phyloP scores from a whole-genome alignment of 1,284 basidiomycete species.

The Naganishia albida region DNA sequence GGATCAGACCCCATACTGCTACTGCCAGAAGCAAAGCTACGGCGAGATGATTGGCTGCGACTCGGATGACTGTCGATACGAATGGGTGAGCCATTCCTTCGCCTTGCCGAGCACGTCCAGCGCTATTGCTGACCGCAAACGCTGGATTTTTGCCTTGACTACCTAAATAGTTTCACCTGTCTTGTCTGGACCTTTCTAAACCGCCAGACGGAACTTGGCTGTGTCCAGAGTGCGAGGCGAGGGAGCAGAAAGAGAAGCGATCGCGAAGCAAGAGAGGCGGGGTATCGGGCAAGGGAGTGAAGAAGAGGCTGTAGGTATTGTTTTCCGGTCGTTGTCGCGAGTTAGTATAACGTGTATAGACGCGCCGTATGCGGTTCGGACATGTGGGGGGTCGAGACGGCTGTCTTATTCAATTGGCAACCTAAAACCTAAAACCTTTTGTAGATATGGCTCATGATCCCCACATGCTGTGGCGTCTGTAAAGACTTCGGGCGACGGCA shows the following conservation, averaged over 20 bases:
- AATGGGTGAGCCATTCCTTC: conserved; percentile 81
- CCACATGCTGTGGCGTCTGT: too few relatives aligned
- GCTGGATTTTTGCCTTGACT: not conserved
- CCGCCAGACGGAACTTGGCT: conserved; percentile 79
- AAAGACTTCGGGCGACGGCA: too few relatives aligned
- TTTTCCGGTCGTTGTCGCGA: not conserved
- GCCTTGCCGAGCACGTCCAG: conserved; percentile 28
- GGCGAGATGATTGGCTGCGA: conserved; percentile 98
- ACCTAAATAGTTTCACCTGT: conserved; percentile 72
- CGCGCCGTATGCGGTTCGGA: not conserved
- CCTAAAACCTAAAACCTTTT: too few relatives aligned
- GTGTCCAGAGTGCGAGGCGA: conserved; percentile 56
- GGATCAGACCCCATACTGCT: conserved; percentile 78
- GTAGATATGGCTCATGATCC: too few relatives aligned
- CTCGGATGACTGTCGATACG: conserved; percentile 77
- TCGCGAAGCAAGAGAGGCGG: conserved; percentile 3
- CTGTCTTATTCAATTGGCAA: too few relatives aligned
- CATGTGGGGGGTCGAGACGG: too few relatives aligned
- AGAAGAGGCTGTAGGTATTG: conserved; percentile 3
- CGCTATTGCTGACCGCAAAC: not conserved
- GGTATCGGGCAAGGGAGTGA: conserved; percentile 1
- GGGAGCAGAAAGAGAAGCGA: conserved; percentile 26
- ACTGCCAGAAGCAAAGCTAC: conserved; percentile 74
- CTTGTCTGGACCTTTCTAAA: conserved; percentile 70
- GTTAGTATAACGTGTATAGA: not conserved